phyloP scores from a whole-genome alignment of 345 rosid genomes.

The Salix viminalis region DNA sequence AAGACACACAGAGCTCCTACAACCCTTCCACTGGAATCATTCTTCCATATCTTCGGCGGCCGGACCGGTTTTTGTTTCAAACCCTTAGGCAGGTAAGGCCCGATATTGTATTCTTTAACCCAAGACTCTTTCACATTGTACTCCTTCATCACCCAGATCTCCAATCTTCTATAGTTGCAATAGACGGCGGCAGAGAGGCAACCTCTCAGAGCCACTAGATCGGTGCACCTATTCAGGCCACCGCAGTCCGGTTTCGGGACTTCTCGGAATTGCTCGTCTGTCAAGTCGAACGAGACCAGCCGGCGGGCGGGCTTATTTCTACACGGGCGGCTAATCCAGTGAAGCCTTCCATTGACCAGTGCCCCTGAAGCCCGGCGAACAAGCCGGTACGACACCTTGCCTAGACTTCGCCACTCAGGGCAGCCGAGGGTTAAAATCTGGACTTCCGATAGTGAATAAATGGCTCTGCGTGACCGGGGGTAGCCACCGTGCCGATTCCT shows the following conservation, averaged over 20 bases:
- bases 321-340: slow-evolving; percentile 64
- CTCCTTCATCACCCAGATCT: slow-evolving; percentile 83
- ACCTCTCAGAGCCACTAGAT: slow-evolving; percentile 45
- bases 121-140: slow-evolving; percentile 68
- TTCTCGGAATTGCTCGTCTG: slow-evolving; percentile 66
- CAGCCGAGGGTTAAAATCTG: slow-evolving; percentile 32
- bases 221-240: slow-evolving; percentile 53
- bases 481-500: slow-evolving; percentile 14
- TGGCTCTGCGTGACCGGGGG: slow-evolving; percentile 24
- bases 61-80: slow-evolving; percentile 50
- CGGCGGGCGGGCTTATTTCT: slow-evolving; percentile 56
- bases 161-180: slow-evolving; percentile 67
- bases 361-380: slow-evolving; percentile 60
- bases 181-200: slow-evolving; percentile 62
- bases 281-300: slow-evolving; percentile 70
- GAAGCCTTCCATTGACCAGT: slow-evolving; percentile 67
- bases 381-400: slow-evolving; percentile 56
- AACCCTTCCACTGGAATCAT: slow-evolving; percentile 36
- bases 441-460: slow-evolving; percentile 27
- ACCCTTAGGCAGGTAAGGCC: slow-evolving; percentile 65
- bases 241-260: slow-evolving; percentile 72
- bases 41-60: slow-evolving; percentile 54
- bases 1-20: slow-evolving; percentile 52
- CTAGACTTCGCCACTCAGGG: slow-evolving; percentile 60
- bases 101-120: slow-evolving; percentile 57